Evolutionary conservation across 1,284 basidiomycete species (phyloP).

Genomic region (Neonothopanus nambi): DNA sequence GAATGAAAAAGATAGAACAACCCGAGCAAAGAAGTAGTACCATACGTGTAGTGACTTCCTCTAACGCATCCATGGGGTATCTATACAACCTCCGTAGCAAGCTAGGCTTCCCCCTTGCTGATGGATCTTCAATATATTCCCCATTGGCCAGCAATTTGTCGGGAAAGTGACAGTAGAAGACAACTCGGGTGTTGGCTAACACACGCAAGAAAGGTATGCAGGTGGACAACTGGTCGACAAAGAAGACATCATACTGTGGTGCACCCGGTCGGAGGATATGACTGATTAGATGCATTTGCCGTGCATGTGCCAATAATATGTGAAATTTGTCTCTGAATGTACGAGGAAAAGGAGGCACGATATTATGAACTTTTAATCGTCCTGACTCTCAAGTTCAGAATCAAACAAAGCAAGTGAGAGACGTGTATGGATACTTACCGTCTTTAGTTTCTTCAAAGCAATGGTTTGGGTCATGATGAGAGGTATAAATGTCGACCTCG

Average conservation of each 20-base stretch:
- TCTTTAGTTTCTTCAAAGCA: slow-evolving; percentile 91
- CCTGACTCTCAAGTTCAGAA: slow-evolving; percentile 45
- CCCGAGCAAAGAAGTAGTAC: slow-evolving; percentile 25
- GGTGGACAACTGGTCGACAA: slow-evolving; percentile 94
- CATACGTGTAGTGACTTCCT: slow-evolving; percentile 86
- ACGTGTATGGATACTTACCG: slow-evolving; percentile 47
- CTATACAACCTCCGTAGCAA: slow-evolving; percentile 79
- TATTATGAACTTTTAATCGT: slow-evolving; percentile 79
- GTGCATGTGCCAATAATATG: slow-evolving; percentile 86
- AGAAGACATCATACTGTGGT: slow-evolving; percentile 78
- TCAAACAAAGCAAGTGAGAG: background rate
- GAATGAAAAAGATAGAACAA: slow-evolving; percentile 1
- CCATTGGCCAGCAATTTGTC: slow-evolving; percentile 89
- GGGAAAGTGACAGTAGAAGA: slow-evolving; percentile 99
- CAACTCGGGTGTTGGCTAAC: slow-evolving; percentile 71
- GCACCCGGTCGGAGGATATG: slow-evolving; percentile 48
- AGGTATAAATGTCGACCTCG: slow-evolving; percentile 91
- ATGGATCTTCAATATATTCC: slow-evolving; percentile 61
- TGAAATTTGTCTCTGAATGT: slow-evolving; percentile 78
- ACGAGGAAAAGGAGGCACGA: slow-evolving; percentile 80
- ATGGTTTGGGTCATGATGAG: slow-evolving; percentile 82
- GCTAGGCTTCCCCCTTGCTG: slow-evolving; percentile 32
- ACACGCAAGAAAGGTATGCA: slow-evolving; percentile 83
- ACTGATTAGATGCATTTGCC: slow-evolving; percentile 79
- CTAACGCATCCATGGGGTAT: slow-evolving; percentile 86